Base-by-base conservation (phyloP, 2,329 filamentous ascomycete species). In the Aureobasidium sp. region DNA sequence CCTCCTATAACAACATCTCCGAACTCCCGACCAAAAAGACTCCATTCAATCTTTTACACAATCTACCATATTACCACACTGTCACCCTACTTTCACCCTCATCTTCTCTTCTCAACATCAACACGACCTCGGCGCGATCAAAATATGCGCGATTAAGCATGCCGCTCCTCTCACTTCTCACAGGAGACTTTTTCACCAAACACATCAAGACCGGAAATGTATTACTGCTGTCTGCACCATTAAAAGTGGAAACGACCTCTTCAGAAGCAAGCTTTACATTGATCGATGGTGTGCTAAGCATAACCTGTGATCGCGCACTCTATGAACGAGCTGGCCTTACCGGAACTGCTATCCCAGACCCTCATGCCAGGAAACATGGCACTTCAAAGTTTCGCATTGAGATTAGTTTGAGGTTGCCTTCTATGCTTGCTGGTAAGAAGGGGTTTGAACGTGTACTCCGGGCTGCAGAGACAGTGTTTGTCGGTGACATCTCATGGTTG, bases 241-340 rank as follows among this genome's bases (percentile, higher is more conserved):
- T 62, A 32, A 20, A 29, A 2, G 27, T 34, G 2, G 63, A 91
- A 90, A 90, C 5, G 87, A 91, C 70, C 78, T 95, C 53, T 74
- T 90, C 67, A 90, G 97, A 88, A 81, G 89, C 89, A 67, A 79
- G 87, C 2, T 93, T 90, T 71, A 83, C 83, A 0, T 76, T 97
- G 1, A 80, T 77, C 62, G 82, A 90, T 67, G 91, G 91, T 84
- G 77, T 83, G 0, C 79, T 99, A 37, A 84, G 81, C 4, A 80
- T 99, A 68, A 88, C 90, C 68, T 80, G 97, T 29, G 88, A 91
- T 66, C 91, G 87, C 67, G 86, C 91, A 60, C 86, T 84, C 0
- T 97, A 92, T 73, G 91, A 97, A 73, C 83, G 87, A 52, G 86
- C 88, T 51, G 94, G 94, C 0, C 79, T 99, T 0, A 83, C 86